Evolutionary conservation across 106 monocot species (phyloP).

Genomic region (Dendrobium nobile): DNA sequence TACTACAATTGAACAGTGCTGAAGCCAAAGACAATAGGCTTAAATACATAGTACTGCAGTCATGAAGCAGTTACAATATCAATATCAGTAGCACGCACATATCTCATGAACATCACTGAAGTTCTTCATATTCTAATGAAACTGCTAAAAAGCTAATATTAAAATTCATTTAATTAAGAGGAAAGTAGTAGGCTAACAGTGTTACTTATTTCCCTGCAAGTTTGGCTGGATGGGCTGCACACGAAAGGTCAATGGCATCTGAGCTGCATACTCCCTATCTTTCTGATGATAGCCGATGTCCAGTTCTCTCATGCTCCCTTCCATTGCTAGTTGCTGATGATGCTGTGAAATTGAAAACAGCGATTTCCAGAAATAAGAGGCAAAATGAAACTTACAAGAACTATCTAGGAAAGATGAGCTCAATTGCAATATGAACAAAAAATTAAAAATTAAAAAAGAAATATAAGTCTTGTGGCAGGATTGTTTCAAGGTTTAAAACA

Average conservation of each 20-base stretch:
- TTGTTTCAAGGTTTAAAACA: too few species aligned
- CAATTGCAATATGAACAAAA: too few species aligned
- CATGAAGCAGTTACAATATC: too few species aligned
- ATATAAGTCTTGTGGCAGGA: too few species aligned
- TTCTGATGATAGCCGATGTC: slow-evolving; percentile 47
- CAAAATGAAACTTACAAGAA: too few species aligned
- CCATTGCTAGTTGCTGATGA: slow-evolving; percentile 60
- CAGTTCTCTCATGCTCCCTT: slow-evolving; percentile 42
- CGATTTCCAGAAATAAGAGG: not conserved
- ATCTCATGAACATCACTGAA: not conserved
- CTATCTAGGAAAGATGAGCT: too few species aligned
- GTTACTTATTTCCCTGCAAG: slow-evolving; percentile 60
- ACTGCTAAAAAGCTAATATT: not conserved
- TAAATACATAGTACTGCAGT: too few species aligned
- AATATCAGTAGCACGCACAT: too few species aligned
- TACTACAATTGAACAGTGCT: not conserved
- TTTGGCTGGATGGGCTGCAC: slow-evolving; percentile 85
- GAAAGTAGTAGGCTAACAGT: not conserved
- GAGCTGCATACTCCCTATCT: slow-evolving; percentile 47
- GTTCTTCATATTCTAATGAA: not conserved
- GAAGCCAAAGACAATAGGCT: not conserved
- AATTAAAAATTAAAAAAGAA: too few species aligned
- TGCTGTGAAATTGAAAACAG: slow-evolving; percentile 38
- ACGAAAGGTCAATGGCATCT: slow-evolving; percentile 59
- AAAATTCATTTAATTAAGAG: not conserved